Percentiles rank a stretch among this genome's conserved stretches.
phyloP scores from a whole-genome alignment of 176 grass and related monocot species.

The Carex myosuroides region DNA sequence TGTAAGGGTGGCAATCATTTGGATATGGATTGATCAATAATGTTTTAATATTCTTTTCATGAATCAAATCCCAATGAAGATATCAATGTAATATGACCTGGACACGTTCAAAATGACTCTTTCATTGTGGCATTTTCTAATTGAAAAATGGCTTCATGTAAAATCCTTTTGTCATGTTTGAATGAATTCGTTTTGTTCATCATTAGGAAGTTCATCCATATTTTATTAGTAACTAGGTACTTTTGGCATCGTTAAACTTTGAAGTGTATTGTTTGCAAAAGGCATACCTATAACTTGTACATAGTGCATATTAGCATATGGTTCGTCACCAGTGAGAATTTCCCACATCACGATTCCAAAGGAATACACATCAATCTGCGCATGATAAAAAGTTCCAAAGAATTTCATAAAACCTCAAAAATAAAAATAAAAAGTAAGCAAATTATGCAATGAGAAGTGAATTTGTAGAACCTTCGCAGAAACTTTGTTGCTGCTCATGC shows the following conservation, averaged over 20 bases:
- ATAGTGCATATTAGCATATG: slow-evolving; percentile 78
- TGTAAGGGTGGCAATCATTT: not conserved
- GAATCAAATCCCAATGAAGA: not conserved
- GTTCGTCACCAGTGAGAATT: slow-evolving; percentile 83
- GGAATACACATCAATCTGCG: slow-evolving; percentile 86
- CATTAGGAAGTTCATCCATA: not conserved
- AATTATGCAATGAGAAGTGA: slow-evolving; percentile 14
- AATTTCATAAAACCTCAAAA: not conserved
- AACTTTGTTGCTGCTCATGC: slow-evolving; percentile 53
- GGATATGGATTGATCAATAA: not conserved
- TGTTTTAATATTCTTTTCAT: not conserved
- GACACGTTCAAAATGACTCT: not conserved
- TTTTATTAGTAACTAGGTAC: not conserved
- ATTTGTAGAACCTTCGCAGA: slow-evolving; percentile 58
- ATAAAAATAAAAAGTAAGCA: not conserved
- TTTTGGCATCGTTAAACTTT: not conserved
- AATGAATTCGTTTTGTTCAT: not conserved
- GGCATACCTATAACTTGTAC: slow-evolving; percentile 85
- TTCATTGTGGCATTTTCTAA: not conserved
- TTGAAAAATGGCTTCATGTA: not conserved
- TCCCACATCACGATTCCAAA: slow-evolving; percentile 96
- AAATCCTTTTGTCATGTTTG: not conserved
- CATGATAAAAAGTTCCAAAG: not conserved
- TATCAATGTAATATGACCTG: not conserved
- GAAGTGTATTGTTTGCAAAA: not conserved